Evolutionary conservation across 2,329 filamentous ascomycete species (phyloP).

Genomic region (Ophiostoma perfectum): DNA sequence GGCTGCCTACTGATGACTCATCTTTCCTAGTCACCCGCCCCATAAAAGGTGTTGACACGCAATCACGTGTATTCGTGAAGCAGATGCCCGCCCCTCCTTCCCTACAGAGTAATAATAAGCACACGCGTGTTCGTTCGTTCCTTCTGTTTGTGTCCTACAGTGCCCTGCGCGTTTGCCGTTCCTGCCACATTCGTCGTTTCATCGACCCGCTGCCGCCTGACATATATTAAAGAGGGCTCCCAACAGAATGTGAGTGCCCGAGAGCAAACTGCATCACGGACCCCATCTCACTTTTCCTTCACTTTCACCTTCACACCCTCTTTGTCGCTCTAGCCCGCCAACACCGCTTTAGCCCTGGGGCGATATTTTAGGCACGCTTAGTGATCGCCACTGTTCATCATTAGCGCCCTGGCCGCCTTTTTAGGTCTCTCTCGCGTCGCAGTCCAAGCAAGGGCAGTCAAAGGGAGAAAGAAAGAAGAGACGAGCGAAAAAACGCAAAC

Average conservation of each 20-base stretch:
- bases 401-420: not conserved
- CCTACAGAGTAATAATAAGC: not conserved
- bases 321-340: not conserved
- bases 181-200: not conserved
- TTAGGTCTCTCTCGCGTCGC: constrained; percentile 6
- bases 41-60: constrained; percentile 6
- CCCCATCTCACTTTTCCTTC: not conserved
- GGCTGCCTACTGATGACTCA: constrained; percentile 12
- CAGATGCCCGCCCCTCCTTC: not conserved
- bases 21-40: not conserved
- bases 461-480: not conserved
- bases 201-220: constrained; percentile 4
- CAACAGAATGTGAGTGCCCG: not conserved
- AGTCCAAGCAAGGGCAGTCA: not conserved
- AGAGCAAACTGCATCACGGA: not conserved
- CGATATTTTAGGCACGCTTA: constrained; percentile 8
- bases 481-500: not conserved
- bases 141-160: not conserved
- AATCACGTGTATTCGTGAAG: constrained; percentile 13
- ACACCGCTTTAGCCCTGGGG: not conserved
- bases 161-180: constrained; percentile 8
- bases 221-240: not conserved
- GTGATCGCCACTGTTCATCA: not conserved
- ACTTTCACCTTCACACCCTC: not conserved
- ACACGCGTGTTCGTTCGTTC: not conserved